These are phyloP conservation scores for Penicillium sp. DNA, from an alignment of 2,329 filamentous ascomycete genomes.

Conservation along the genomic window DNA sequence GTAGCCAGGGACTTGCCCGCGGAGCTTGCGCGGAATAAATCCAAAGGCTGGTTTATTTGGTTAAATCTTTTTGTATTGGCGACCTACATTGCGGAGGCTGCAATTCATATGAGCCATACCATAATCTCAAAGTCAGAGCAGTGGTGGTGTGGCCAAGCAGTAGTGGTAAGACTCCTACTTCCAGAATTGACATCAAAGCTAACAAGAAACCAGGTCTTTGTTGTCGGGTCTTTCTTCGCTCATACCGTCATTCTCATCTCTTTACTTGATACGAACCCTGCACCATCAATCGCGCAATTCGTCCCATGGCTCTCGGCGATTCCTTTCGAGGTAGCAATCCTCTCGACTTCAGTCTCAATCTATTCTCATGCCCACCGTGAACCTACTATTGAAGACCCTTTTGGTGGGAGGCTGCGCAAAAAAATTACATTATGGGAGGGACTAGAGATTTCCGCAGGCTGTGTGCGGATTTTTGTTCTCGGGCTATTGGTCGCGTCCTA, in stretches of 20 bases:
- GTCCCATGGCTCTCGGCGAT: constrained; percentile 67
- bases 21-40: background rate
- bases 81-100: constrained; percentile 66
- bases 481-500: constrained; percentile 54
- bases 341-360: constrained; percentile 58
- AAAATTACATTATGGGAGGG: constrained; percentile 6
- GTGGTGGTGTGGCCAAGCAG: constrained; percentile 75
- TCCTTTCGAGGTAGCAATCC: constrained; percentile 63
- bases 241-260: constrained; percentile 79
- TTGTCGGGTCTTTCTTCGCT: constrained; percentile 74
- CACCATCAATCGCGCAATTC: constrained; percentile 71
- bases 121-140: constrained; percentile 54
- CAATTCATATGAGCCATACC: constrained; percentile 64
- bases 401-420: constrained; percentile 35
- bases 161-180: constrained; percentile 52
- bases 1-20: background rate
- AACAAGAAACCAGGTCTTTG: constrained; percentile 58
- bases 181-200: constrained; percentile 10
- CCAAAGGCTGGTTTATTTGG: constrained; percentile 66
- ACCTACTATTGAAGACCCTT: constrained; percentile 44
- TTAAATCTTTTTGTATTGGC: constrained; percentile 60
- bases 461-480: constrained; percentile 60
- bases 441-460: constrained; percentile 41
- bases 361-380: constrained; percentile 61
- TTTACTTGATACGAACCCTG: constrained; percentile 70